A percentile compares a stretch with the other conserved stretches of the same genome.
Conservation (phyloP, 73 alveolate genomes). For the Tetrahymena elliotti region DNA sequence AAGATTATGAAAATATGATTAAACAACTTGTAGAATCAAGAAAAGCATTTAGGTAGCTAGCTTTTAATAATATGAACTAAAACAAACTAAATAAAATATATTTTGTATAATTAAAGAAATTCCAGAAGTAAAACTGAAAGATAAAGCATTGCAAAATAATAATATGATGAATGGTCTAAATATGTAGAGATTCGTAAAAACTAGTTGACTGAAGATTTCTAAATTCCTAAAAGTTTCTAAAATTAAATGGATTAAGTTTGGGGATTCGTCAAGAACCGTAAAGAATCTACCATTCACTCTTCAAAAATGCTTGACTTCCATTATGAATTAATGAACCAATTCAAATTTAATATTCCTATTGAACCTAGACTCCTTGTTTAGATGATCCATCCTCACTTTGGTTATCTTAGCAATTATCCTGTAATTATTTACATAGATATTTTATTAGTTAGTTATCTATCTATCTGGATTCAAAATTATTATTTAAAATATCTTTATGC, state of each 20-base stretch:
- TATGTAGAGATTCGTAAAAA: background rate
- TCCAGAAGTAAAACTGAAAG: background rate
- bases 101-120: background rate
- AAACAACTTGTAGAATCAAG: background rate
- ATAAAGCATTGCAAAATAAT: background rate
- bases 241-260: background rate
- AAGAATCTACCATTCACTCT: background rate
- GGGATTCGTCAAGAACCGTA: background rate
- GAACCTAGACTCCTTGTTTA: slow-evolving; percentile 43
- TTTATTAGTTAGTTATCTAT: background rate
- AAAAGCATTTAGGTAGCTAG: background rate
- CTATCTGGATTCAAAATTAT: background rate
- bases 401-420: slow-evolving; percentile 30
- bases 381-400: slow-evolving; percentile 53
- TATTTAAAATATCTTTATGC: background rate
- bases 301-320: slow-evolving; percentile 46
- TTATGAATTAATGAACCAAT: slow-evolving; percentile 16
- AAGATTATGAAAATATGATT: background rate
- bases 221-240: background rate
- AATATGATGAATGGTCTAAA: background rate
- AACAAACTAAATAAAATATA: background rate
- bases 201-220: background rate
- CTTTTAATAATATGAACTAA: background rate
- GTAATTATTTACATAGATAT: background rate
- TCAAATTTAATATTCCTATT: slow-evolving; percentile 44